Evolutionary conservation across 202 grass and related monocot genomes (phyloP), one percentile per base, ranked within the genome.

Genomic region (Schoenoplectus triqueter): DNA sequence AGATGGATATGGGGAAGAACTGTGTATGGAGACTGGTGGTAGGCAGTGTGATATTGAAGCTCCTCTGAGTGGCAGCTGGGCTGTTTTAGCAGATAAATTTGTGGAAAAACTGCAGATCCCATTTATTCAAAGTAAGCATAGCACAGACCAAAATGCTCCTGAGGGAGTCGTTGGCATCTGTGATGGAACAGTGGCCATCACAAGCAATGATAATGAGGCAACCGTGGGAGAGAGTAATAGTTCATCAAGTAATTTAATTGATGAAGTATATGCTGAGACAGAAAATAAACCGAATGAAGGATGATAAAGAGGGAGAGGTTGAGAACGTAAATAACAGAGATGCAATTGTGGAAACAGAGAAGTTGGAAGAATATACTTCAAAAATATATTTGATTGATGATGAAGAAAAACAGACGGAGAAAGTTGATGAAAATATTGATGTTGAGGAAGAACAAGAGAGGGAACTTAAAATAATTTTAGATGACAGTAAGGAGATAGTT

Each of bases 391-490:
- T 64, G 41, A 50, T 81, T 20, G 59, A 44, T 46, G 21, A 80
- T 42, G 76, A 4, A 63, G 13, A 64, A 7, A 49, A 56, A n/a
- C 69, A 9, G 14, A 14, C 5, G 15, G 42, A 49, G 79, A 50
- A 15, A 66, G 2, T 20, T 47, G 40, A 81, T 41, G 6, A 81
- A 10, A 40, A 21, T 65, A 65, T n/a, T 65, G 41, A 66, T 47
- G 46, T 13, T 14, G 61, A 49, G 6, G 74, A 82, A 82, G 41
- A 50, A 20, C 18, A 59, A 78, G 79, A 66, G 41, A 57, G 42
- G 44, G 59, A 20, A 7, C 18, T 50, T 82, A 49, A 42, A 59
- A 78, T 41, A 78, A 78, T 63, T 82, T 82, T 82, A 64, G 79
- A 49, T 3, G 46, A 51, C 61, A 66, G 0, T 63, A n/a, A 39